phyloP scores from a whole-genome alignment of 2,329 filamentous ascomycete species.

The Pseudohalonectria lignicola region DNA sequence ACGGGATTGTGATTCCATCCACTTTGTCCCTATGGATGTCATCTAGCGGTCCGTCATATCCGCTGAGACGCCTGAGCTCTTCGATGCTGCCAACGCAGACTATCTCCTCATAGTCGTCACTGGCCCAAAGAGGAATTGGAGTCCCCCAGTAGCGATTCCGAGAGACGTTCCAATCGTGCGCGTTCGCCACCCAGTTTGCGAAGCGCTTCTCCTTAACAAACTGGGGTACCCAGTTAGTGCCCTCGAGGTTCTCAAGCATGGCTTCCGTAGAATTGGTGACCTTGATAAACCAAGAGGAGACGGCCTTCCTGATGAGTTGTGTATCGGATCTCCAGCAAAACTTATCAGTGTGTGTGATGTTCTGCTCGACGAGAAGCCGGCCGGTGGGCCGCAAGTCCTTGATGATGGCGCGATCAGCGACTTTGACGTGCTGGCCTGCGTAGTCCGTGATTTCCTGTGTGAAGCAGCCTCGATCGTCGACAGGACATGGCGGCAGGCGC shows the following conservation, averaged over 20 bases:
- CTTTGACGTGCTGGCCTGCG: constrained; percentile 78
- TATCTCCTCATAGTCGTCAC: constrained; percentile 76
- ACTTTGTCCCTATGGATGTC: constrained; percentile 91
- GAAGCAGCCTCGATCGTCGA: constrained; percentile 62
- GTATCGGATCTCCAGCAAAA: constrained; percentile 92
- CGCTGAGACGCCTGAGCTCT: constrained; percentile 75
- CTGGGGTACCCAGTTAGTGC: constrained; percentile 81
- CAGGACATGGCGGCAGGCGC: constrained; percentile 57
- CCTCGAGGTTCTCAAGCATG: constrained; percentile 83
- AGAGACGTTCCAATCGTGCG: constrained; percentile 90
- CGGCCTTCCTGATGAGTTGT: constrained; percentile 82
- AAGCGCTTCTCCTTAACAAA: constrained; percentile 90
- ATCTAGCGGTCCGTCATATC: constrained; percentile 70
- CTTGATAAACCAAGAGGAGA: constrained; percentile 94
- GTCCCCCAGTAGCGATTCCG: constrained; percentile 94
- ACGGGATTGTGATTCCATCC: constrained; percentile 88
- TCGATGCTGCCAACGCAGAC: constrained; percentile 77
- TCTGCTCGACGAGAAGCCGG: constrained; percentile 71
- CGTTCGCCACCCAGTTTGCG: constrained; percentile 80
- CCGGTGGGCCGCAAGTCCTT: constrained; percentile 72
- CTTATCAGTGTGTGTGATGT: constrained; percentile 83
- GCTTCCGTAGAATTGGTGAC: constrained; percentile 72
- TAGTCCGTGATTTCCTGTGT: constrained; percentile 70
- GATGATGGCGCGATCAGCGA: constrained; percentile 86
- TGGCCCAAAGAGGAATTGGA: constrained; percentile 84